Evolutionary conservation across 352 stramenopile species (phyloP).

Genomic region (Phytophthora tentaculata): DNA sequence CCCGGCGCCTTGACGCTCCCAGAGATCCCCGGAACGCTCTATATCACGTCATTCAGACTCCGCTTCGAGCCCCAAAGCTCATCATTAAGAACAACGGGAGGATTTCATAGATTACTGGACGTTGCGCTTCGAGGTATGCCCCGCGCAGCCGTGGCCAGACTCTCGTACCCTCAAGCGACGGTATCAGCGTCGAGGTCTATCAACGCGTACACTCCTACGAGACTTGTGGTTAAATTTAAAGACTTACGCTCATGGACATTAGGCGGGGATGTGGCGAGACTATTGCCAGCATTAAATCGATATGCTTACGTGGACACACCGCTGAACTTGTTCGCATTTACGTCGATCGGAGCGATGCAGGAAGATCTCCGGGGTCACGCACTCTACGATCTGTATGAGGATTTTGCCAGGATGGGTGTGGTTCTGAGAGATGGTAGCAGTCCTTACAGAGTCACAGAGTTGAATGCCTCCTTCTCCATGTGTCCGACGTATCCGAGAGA

Average conservation of each 20-base stretch:
- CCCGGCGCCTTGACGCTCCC: conserved; percentile 48
- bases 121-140: conserved; percentile 68
- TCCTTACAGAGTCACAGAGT: conserved; percentile 59
- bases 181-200: conserved; percentile 35
- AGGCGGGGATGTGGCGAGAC: conserved; percentile 58
- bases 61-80: conserved; percentile 70
- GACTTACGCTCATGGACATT: conserved; percentile 77
- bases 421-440: conserved; percentile 38
- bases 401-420: conserved; percentile 83
- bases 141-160: conserved; percentile 61
- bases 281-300: conserved; percentile 77
- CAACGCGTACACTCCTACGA: conserved; percentile 43
- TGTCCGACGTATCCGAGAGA: conserved; percentile 83
- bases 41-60: conserved; percentile 74
- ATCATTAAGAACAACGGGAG: conserved; percentile 44
- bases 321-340: conserved; percentile 77
- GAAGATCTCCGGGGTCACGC: conserved; percentile 57
- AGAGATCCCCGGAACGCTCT: conserved; percentile 60
- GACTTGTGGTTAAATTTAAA: conserved; percentile 85
- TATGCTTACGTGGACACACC: conserved; percentile 78
- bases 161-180: conserved; percentile 72
- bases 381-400: conserved; percentile 68
- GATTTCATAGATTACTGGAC: conserved; percentile 69
- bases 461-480: conserved; percentile 75
- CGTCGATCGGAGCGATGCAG: conserved; percentile 20